These are phyloP conservation scores for Sarcodon aspratus DNA, from an alignment of 768 basidiomycete genomes.

Conservation along the genomic window DNA sequence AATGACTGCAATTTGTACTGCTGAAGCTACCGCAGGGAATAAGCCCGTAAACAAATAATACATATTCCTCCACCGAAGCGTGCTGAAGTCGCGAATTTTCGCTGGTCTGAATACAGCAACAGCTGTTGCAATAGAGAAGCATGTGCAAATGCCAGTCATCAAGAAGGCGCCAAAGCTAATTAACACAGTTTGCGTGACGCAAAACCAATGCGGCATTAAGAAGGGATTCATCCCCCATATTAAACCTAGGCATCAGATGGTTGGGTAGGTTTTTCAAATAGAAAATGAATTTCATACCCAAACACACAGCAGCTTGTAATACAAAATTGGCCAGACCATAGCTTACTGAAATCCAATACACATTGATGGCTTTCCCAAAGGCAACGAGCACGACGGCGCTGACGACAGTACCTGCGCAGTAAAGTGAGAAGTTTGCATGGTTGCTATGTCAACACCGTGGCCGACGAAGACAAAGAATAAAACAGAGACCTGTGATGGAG, in stretches of 20 bases:
- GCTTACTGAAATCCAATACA: constrained; percentile 35
- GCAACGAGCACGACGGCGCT: constrained; percentile 38
- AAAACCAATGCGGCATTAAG: constrained; percentile 47
- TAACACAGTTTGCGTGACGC: constrained; percentile 26
- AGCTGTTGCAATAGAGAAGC: constrained; percentile 13
- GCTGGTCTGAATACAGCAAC: constrained; percentile 8
- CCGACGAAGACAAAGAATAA: neutral
- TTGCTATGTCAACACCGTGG: neutral
- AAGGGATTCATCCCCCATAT: constrained; percentile 53
- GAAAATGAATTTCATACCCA: constrained; percentile 30
- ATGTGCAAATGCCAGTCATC: constrained; percentile 13
- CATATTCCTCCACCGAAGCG: constrained; percentile 35
- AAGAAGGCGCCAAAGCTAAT: constrained; percentile 8
- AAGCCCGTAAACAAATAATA: constrained; percentile 33
- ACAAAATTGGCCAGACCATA: constrained; percentile 41
- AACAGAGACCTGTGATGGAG: constrained; percentile 34
- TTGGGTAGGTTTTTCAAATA: neutral
- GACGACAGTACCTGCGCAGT: constrained; percentile 30
- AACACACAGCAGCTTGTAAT: constrained; percentile 44
- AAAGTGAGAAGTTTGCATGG: constrained; percentile 1
- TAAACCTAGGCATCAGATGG: constrained; percentile 31
- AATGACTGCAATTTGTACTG: constrained; percentile 30
- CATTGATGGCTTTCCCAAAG: constrained; percentile 31
- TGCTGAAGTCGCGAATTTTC: constrained; percentile 17
- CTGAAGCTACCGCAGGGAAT: constrained; percentile 36